Evolutionary conservation across 306 rosid species (phyloP).

Genomic region (cucumber (Cucumis sativus)): Cucumber_9930_V3 NC_026660.2:26552501-26553000

Average conservation of each 20-base stretch:
- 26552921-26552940: not conserved
- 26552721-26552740: not conserved
- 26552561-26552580: not conserved
- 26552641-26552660: not conserved
- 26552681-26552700: not conserved
- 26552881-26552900: not conserved
- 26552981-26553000: not conserved
- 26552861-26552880: not conserved
- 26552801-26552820: not conserved
- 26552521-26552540: not conserved
- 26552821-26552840: not conserved
- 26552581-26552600: not conserved
- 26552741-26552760: not conserved
- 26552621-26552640: not conserved
- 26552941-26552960: not conserved
- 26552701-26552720: not conserved
- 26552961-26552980: no score
- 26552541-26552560: not conserved
- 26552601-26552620: not conserved
- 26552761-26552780: not conserved
- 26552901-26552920: not conserved
- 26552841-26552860: not conserved
- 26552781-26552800: not conserved
- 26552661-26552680: not conserved
- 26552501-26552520: not conserved